Evolutionary conservation across 1,284 basidiomycete species (phyloP), one percentile per base, ranked within the genome.

Genomic region (Salmacisia buchloeana): DNA sequence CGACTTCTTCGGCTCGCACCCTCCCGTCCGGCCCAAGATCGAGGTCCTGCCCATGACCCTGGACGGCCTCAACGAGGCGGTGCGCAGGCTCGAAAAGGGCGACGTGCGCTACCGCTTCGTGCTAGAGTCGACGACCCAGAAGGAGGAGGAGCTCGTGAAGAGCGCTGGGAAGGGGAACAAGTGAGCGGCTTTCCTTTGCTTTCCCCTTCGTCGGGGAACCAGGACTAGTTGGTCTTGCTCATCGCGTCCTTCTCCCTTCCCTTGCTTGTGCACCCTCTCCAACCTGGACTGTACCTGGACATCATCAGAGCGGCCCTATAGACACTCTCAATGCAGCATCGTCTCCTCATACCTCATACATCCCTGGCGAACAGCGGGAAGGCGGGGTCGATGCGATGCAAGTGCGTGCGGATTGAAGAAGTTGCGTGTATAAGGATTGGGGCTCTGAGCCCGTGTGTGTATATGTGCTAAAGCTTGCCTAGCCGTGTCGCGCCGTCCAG

Each of bases 31-130:
- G 63, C 74, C 76, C 27, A 70, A 74, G 33, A 69, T 75, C 67
- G 76, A 78, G 63, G 67, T 70, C 60, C 69, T 78, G 2, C 69
- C 71, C 29, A 78, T 78, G 76, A 74, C 69, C 52, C 68, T 71
- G 59, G 70, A 75, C n/a, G 71, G 70, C 29, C 59, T 78, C 63
- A 76, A 76, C 64, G 12, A 46, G 45, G 76, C 76, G 29, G 63
- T 69, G 7, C 71, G 74, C 34, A 62, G 76, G 4, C 66, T 76
- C 35, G 64, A 72, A 41, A 72, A 75, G 64, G 75, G 75, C 52
- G 59, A 61, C 31, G 59, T 61, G 23, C 59, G 59, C 21, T 61
- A 77, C 54, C 65, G 75, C 21, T 77, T 77, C 61, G 75, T 77
- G 10, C 70, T 74, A 18, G 67, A 70, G 45, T 69, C 66, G 36